Conservation (phyloP, 164 flowering plant genomes). For the Hamamelis virginiana region DNA sequence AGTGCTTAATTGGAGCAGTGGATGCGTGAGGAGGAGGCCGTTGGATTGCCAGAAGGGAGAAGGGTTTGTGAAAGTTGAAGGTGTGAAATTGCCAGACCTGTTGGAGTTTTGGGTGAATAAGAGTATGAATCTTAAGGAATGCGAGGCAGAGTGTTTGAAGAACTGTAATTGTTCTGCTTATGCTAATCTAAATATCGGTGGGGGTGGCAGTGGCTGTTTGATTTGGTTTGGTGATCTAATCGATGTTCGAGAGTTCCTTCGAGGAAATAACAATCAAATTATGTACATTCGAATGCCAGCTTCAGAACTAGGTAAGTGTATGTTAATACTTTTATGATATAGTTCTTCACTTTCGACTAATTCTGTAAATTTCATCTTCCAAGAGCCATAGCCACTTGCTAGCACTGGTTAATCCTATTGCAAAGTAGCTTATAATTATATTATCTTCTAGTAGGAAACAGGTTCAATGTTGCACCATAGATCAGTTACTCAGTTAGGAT, state of each 20-base stretch:
- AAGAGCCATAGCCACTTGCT: too few relatives aligned
- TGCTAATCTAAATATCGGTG: slow-evolving; percentile 1
- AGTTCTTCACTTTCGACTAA: too few relatives aligned
- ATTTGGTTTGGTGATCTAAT: slow-evolving; percentile 24
- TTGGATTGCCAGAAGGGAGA: slow-evolving; percentile 17
- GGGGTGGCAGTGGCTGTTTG: slow-evolving; percentile 26
- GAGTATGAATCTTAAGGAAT: slow-evolving; percentile 3
- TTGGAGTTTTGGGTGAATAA: slow-evolving; percentile 4
- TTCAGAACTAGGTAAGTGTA: slow-evolving; percentile 9
- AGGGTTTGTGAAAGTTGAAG: slow-evolving; percentile 7
- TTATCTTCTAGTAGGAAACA: too few relatives aligned
- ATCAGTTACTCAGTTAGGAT: too few relatives aligned
- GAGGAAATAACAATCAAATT: slow-evolving; percentile 15
- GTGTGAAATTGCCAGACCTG: slow-evolving; percentile 19
- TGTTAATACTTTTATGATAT: too few relatives aligned
- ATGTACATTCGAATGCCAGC: slow-evolving; percentile 25
- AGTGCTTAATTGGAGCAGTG: slow-evolving; percentile 10
- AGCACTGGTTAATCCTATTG: too few relatives aligned
- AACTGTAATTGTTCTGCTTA: slow-evolving; percentile 9
- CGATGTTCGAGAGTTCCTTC: slow-evolving; percentile 11
- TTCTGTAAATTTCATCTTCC: too few relatives aligned
- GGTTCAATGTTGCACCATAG: too few relatives aligned
- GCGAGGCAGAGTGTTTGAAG: slow-evolving; percentile 1
- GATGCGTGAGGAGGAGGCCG: slow-evolving; percentile 16
- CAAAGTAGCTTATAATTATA: too few relatives aligned